Evolutionary conservation across 495 filamentous ascomycete genomes (phyloP), one percentile per base, ranked within the genome.

Genomic region (Penicillium silybi): DNA sequence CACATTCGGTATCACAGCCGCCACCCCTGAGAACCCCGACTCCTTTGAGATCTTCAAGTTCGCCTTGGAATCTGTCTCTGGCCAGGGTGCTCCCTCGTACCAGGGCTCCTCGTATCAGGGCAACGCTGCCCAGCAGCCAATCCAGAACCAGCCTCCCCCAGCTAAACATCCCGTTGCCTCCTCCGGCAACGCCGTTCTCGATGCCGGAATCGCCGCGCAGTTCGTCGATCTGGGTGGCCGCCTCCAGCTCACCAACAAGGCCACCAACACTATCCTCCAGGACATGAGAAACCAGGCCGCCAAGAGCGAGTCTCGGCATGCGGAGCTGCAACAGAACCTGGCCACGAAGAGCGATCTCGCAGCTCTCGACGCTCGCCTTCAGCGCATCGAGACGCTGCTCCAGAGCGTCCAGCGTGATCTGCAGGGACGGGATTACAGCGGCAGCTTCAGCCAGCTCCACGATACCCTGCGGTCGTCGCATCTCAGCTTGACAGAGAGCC

Each of bases 21-120:
- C 87, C 4, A 90, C 89, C 7, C 89, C 90, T 23, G 91, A 97
- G 52, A 91, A 81, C 57, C 89, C 93, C 0, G 93, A 98, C 67
- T 95, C 90, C 23, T 96, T 96, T 65, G 93, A 98, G 69, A 67
- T 93, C 53, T 92, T 90, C 77, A 95, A 92, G 59, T 82, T 97
- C 60, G 72, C 88, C 34, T 77, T 92, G 32, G 78, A 83, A 62
- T 81, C 70, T 52, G 69, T 20, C 60, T 65, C 56, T 53, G 58
- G 50, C 58, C 65, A 50, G 50, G 57, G 25, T n/a, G 10, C 66
- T 22, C 60, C 66, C 26, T 66, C 71, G 50, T 65, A 72, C 23
- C 64, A 66, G 48, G 56, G 72, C 39, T n/a, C 66, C 26, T 66
- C 71, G 50, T 65, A 72, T 26, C 64, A 66, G 48, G 56, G 72